Conservation (phyloP, 2,329 filamentous ascomycete species). For the Pseudocercospora crystallina region DNA sequence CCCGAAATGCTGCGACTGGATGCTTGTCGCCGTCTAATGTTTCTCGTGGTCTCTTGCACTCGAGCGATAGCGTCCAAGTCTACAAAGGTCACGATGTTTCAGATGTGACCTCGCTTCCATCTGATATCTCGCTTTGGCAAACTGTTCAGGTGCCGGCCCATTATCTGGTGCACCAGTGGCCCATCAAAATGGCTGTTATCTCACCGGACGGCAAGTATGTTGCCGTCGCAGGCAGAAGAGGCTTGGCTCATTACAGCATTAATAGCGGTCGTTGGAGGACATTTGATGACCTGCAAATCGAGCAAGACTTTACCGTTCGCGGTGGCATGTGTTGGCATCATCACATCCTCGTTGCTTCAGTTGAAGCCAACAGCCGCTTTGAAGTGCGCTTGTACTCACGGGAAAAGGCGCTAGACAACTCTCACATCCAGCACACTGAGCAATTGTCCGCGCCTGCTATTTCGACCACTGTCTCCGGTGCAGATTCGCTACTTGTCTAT, state of each 20-base stretch:
- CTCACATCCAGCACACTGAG: constrained; percentile 73
- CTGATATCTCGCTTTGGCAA: constrained; percentile 93
- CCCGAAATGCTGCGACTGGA: constrained; percentile 85
- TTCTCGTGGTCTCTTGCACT: constrained; percentile 84
- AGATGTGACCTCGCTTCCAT: constrained; percentile 86
- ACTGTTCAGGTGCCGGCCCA: constrained; percentile 78
- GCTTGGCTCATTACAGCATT: constrained; percentile 92
- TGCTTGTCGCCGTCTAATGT: constrained; percentile 92
- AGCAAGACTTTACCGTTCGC: constrained; percentile 87
- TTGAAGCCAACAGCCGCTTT: constrained; percentile 80
- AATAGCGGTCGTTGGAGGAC: constrained; percentile 95
- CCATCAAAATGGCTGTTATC: constrained; percentile 80
- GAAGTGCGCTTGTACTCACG: constrained; percentile 87
- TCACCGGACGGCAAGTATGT: constrained; percentile 92
- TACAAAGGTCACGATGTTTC: constrained; percentile 92
- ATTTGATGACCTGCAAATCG: constrained; percentile 75
- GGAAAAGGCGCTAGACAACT: constrained; percentile 73
- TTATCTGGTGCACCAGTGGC: constrained; percentile 92
- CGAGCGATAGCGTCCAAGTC: constrained; percentile 81
- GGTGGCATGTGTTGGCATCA: constrained; percentile 99
- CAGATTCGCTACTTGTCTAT: constrained; percentile 93
- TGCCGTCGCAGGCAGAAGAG: constrained; percentile 89
- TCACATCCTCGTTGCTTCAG: constrained; percentile 87
- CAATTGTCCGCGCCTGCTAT: constrained; percentile 82
- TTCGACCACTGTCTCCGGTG: constrained; percentile 81